Percentiles rank a stretch among this genome's conserved stretches.
Evolutionary conservation across 176 grass and related monocot species (phyloP).

Genomic region (Eremochloa ophiuroides): DNA sequence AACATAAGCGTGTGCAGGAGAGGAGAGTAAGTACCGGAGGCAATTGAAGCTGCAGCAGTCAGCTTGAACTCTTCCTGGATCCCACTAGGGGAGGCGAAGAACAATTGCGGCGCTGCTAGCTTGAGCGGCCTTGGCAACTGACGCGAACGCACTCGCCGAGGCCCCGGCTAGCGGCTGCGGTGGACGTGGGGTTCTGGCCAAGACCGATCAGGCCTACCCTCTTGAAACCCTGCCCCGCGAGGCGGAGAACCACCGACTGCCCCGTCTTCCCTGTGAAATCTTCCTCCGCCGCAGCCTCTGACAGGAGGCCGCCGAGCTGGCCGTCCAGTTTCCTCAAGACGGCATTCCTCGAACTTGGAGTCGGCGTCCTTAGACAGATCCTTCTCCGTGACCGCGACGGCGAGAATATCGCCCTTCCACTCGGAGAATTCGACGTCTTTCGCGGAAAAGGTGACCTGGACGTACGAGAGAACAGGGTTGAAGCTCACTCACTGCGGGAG

Average conservation of each 20-base stretch:
- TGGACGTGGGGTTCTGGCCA: slow-evolving; percentile 58
- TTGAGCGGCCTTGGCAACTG: slow-evolving; percentile 73
- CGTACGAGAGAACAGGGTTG: not conserved
- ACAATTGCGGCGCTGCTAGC: slow-evolving; percentile 65
- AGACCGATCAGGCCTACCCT: slow-evolving; percentile 75
- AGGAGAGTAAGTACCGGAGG: slow-evolving; percentile 53
- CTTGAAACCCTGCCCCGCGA: slow-evolving; percentile 77
- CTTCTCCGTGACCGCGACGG: slow-evolving; percentile 80
- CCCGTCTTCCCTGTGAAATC: slow-evolving; percentile 87
- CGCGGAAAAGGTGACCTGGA: slow-evolving; percentile 62
- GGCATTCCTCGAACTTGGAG: slow-evolving; percentile 81
- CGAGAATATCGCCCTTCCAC: slow-evolving; percentile 88
- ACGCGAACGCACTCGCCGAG: slow-evolving; percentile 78
- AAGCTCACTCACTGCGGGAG: not conserved
- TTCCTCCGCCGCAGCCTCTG: slow-evolving; percentile 68
- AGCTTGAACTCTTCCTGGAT: slow-evolving; percentile 55
- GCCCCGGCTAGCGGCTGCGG: slow-evolving; percentile 31
- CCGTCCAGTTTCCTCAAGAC: slow-evolving; percentile 67
- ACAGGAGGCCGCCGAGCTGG: slow-evolving; percentile 67
- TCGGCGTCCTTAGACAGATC: slow-evolving; percentile 69
- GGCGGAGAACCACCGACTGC: slow-evolving; percentile 72
- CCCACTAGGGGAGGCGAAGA: slow-evolving; percentile 52
- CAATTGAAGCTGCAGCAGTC: slow-evolving; percentile 60
- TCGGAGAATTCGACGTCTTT: slow-evolving; percentile 74
- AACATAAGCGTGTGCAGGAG: not conserved